phyloP scores from a whole-genome alignment of 768 basidiomycete species.

The Amanita fuliginea region DNA sequence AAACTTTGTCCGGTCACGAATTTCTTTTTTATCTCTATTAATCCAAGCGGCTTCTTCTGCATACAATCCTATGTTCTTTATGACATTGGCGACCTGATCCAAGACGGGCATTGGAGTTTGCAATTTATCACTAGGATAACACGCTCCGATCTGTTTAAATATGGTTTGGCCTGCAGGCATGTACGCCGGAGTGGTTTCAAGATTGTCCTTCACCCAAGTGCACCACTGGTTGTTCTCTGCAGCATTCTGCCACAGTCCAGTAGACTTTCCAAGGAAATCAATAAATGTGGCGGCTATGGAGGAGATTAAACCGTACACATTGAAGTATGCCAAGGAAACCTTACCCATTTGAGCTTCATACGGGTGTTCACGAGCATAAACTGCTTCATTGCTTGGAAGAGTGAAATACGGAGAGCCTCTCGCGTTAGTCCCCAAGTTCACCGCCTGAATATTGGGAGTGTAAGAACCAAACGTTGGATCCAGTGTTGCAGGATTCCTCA shows the following conservation, averaged over 20 bases:
- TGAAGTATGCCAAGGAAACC: background rate
- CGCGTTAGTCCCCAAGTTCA: background rate
- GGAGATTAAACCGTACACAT: background rate
- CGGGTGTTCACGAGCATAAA: background rate
- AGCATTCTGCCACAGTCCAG: background rate
- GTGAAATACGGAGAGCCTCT: background rate
- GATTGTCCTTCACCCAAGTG: background rate
- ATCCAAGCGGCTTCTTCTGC: background rate
- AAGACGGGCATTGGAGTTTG: background rate
- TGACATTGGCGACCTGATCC: slow-evolving; percentile 1
- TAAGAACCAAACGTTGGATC: background rate
- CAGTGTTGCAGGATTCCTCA: background rate
- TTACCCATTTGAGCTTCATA: slow-evolving; percentile 1
- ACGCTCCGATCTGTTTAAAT: slow-evolving; percentile 1
- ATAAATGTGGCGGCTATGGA: background rate
- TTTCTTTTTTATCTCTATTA: background rate
- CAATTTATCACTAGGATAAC: background rate
- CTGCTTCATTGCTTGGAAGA: background rate
- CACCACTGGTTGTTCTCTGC: background rate
- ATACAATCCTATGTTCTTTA: background rate
- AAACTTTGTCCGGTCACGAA: background rate
- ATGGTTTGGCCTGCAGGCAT: background rate
- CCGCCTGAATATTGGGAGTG: background rate
- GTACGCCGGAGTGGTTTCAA: background rate
- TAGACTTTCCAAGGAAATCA: background rate